Evolutionary conservation across 768 basidiomycete genomes (phyloP).

Genomic region (Boletus vinaceobasis): DNA sequence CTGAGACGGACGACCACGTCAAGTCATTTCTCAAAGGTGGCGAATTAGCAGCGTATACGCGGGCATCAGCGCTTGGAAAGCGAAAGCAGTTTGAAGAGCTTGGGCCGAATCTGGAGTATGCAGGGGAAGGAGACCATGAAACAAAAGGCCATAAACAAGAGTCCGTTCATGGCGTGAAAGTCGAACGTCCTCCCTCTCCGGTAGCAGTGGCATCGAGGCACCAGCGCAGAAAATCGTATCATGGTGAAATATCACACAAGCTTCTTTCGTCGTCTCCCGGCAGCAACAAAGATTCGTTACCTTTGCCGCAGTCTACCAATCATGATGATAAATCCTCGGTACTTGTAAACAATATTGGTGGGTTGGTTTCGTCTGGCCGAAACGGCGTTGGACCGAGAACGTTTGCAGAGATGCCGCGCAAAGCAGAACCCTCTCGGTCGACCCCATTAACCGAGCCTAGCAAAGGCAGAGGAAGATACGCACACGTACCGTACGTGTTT

Average conservation of each 20-base stretch:
- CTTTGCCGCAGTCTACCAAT: not conserved
- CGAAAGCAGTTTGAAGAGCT: slow-evolving; percentile 25
- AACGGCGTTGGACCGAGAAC: not conserved
- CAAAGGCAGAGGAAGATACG: slow-evolving; percentile 62
- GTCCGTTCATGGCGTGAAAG: not conserved
- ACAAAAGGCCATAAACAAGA: slow-evolving; percentile 3
- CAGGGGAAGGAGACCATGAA: slow-evolving; percentile 6
- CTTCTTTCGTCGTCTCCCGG: slow-evolving; percentile 2
- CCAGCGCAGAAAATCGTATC: slow-evolving; percentile 18
- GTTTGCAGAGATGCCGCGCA: slow-evolving; percentile 10
- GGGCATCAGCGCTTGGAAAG: slow-evolving; percentile 25
- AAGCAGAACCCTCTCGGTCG: slow-evolving; percentile 9
- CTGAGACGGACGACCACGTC: slow-evolving; percentile 28
- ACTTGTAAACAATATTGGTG: slow-evolving; percentile 8
- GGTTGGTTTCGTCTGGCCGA: not conserved
- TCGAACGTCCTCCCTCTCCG: not conserved
- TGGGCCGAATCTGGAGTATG: slow-evolving; percentile 10
- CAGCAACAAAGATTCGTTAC: slow-evolving; percentile 10
- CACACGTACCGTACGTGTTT: slow-evolving; percentile 36
- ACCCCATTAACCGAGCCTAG: slow-evolving; percentile 24
- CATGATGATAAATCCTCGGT: not conserved
- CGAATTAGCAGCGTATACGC: slow-evolving; percentile 28
- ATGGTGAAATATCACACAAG: slow-evolving; percentile 9
- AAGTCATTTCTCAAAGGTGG: slow-evolving; percentile 25
- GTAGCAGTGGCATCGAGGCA: not conserved